Base-by-base conservation (phyloP, 2,329 filamentous ascomycete species). In the Gyromitra esculenta region DNA sequence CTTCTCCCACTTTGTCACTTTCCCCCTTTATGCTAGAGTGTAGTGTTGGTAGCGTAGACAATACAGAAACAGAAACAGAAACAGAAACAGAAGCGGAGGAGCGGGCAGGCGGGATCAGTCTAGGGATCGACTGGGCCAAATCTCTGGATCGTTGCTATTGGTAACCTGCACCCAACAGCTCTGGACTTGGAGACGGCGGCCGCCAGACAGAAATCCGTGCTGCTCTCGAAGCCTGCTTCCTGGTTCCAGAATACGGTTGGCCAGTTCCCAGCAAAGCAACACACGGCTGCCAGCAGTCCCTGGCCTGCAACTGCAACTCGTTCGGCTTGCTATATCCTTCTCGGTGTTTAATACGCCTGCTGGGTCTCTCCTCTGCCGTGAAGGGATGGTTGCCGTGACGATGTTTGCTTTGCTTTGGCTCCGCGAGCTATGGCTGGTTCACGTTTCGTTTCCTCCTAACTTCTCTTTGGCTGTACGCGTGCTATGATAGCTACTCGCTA, bases 361-460 rank as follows among this genome's bases (percentile, higher is more conserved):
- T 9, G 41, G 50, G 43, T 57, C 52, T 56, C 52, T 21, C 5
- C 57, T 11, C 37, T 4, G 25, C 25, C n/a, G 5, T 31, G 15
- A n/a, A 21, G 31, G 48, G 52, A 67, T 37, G 57, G 70, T 77
- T 74, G 63, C 70, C 70, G 74, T 77, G 74, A 69, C 74, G 65
- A 76, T 76, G 45, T 72, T 48, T 70, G 21, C 57, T 62, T 75
- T 59, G 57, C 54, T 37, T 68, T 68, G 21, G 50, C 31, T 57
- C 59, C 41, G 45, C 35, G 31, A 13, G 37, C 37, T 48, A 31
- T 41, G n/a, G 69, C 43, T 59, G 60, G 64, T 45, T 50, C 56
- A 21, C 39, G 13, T 71, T 64, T 65, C 57, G 64, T 69, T 74
- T 63, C 50, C 43, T 41, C 41, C 15, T 25, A 45, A 25, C 54